Percentiles rank a stretch among this genome's conserved stretches.
phyloP scores from a whole-genome alignment of 176 grass and related monocot genomes.

The Cymbopogon citratus region DNA sequence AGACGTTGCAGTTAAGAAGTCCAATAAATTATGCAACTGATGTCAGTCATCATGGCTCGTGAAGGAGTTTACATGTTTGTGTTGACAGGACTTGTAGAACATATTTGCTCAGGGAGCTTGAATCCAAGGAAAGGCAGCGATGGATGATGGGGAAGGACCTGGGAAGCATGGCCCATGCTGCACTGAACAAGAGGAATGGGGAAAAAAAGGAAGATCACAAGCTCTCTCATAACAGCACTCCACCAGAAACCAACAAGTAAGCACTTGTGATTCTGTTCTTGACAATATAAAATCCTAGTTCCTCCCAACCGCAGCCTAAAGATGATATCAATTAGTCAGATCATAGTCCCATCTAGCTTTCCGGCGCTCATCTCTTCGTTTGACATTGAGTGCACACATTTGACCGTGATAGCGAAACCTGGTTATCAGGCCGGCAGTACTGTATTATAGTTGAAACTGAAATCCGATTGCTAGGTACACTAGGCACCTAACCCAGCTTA shows the following conservation, averaged over 20 bases:
- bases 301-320: background rate
- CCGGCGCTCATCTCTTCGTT: background rate
- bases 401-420: background rate
- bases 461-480: background rate
- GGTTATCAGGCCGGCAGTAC: background rate
- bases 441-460: background rate
- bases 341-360: background rate
- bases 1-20: background rate
- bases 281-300: background rate
- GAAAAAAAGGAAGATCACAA: background rate
- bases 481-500: conserved; percentile 20
- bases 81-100: background rate
- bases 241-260: conserved; percentile 11
- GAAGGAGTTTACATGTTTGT: background rate
- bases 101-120: background rate
- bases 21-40: conserved; percentile 3
- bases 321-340: background rate
- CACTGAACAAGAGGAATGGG: conserved; percentile 13
- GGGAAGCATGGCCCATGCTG: background rate
- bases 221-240: background rate
- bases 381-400: background rate
- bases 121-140: background rate
- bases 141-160: background rate
- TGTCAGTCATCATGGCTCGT: background rate
- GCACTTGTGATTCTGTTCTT: background rate